A percentile compares a stretch with the other conserved stretches of the same genome.
phyloP scores from a whole-genome alignment of 495 filamentous ascomycete genomes.

The Annulohypoxylon maeteangense region DNA sequence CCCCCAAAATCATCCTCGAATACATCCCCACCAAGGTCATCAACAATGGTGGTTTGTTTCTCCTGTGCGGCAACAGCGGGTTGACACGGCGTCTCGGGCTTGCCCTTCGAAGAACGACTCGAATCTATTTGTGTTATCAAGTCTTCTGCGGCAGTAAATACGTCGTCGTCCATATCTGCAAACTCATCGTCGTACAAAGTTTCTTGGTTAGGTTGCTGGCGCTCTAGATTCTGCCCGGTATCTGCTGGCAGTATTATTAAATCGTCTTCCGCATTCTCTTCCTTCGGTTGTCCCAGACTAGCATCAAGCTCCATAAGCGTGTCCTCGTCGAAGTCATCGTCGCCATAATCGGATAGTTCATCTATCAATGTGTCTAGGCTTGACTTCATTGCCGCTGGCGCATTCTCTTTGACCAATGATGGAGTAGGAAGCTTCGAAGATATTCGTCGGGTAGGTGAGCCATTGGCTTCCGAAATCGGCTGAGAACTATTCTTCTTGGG shows the following conservation, averaged over 20 bases:
- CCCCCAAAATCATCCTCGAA: conserved; percentile 73
- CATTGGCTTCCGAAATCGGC: conserved; percentile 17
- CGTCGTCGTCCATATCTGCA: conserved; percentile 71
- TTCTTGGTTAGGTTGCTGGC: conserved; percentile 14
- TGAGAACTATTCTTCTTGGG: conserved; percentile 42
- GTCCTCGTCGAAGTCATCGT: conserved; percentile 61
- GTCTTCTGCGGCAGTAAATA: conserved; percentile 67
- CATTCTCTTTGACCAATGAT: conserved; percentile 5
- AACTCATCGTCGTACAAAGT: conserved; percentile 60
- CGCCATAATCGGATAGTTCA: conserved; percentile 57
- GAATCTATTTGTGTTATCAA: conserved; percentile 64
- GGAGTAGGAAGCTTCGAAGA: conserved; percentile 29
- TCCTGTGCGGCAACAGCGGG: conserved; percentile 15
- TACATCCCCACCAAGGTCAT: conserved; percentile 47
- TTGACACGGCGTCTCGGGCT: background rate
- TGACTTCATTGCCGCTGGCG: background rate
- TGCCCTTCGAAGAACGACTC: conserved; percentile 17
- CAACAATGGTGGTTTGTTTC: conserved; percentile 3
- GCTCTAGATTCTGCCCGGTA: conserved; percentile 15
- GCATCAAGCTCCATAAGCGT: conserved; percentile 64
- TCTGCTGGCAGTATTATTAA: conserved; percentile 11
- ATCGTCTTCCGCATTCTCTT: conserved; percentile 15
- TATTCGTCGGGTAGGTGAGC: conserved; percentile 30
- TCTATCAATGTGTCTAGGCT: conserved; percentile 45
- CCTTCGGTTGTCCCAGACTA: conserved; percentile 54